Percentiles rank a stretch among this genome's conserved stretches.
phyloP scores from a whole-genome alignment of 2,329 filamentous ascomycete genomes.

The Aspergillus versicolor region DNA sequence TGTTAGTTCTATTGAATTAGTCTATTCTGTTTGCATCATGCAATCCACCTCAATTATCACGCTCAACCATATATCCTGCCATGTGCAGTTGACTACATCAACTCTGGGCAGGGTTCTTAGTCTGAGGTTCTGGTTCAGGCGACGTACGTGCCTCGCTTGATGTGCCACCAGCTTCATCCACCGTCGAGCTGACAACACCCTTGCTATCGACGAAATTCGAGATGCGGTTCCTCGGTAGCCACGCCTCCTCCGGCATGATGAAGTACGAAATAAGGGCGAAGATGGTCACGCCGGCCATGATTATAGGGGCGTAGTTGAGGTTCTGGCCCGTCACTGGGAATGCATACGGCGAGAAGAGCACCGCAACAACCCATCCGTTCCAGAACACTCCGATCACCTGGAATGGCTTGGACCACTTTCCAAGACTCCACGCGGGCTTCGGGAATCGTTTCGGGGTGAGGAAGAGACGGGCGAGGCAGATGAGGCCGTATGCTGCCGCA shows the following conservation, averaged over 20 bases:
- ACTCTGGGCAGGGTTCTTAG: too few species aligned
- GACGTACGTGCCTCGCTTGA: not conserved
- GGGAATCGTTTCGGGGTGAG: conserved; percentile 51
- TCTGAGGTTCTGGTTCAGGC: too few species aligned
- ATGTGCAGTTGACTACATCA: too few species aligned
- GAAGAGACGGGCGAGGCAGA: conserved; percentile 50
- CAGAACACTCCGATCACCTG: conserved; percentile 50
- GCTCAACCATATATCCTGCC: too few species aligned
- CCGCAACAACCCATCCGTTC: conserved; percentile 53
- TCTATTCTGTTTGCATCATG: too few species aligned
- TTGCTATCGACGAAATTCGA: conserved; percentile 44
- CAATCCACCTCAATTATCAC: too few species aligned
- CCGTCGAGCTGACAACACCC: conserved; percentile 26
- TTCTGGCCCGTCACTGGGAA: conserved; percentile 47
- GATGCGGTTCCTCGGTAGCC: conserved; percentile 48
- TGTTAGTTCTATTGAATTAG: too few species aligned
- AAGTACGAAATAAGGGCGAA: conserved; percentile 51
- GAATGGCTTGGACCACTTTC: conserved; percentile 47
- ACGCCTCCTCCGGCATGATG: conserved; percentile 48
- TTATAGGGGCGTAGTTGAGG: conserved; percentile 53
- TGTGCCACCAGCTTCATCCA: conserved; percentile 25
- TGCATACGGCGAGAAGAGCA: conserved; percentile 48
- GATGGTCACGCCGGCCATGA: conserved; percentile 52
- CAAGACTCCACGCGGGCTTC: conserved; percentile 49
- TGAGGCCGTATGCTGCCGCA: conserved; percentile 53